Percentiles rank a stretch among this genome's conserved stretches.
These are phyloP conservation scores for Termitomyces sp. DNA, from an alignment of 768 basidiomycete species.

Conservation along the genomic window DNA sequence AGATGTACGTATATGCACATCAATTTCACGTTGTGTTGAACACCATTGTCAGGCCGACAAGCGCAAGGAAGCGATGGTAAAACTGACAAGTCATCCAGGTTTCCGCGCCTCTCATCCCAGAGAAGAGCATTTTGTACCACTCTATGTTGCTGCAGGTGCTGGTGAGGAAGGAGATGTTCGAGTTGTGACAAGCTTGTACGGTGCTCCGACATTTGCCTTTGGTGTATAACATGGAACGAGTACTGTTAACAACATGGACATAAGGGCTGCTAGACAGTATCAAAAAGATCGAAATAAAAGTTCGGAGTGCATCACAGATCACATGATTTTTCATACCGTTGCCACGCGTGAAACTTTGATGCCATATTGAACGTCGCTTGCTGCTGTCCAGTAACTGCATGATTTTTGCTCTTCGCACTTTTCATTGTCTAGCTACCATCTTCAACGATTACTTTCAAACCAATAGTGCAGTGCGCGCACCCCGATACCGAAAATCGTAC, in stretches of 20 bases:
- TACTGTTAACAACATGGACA: neutral
- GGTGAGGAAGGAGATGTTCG: slow-evolving; percentile 48
- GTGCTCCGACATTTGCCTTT: slow-evolving; percentile 62
- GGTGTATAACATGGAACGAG: slow-evolving; percentile 30
- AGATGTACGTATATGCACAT: slow-evolving; percentile 29
- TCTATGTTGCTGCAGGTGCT: slow-evolving; percentile 74
- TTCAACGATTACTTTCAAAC: slow-evolving; percentile 6
- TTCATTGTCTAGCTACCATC: neutral
- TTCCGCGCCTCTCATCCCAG: slow-evolving; percentile 70
- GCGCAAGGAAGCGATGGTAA: slow-evolving; percentile 50
- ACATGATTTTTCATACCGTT: slow-evolving; percentile 8
- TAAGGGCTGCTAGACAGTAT: neutral
- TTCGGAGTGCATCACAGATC: neutral
- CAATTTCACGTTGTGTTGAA: neutral
- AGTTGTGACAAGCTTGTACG: slow-evolving; percentile 48
- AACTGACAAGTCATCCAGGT: slow-evolving; percentile 48
- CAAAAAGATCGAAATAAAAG: neutral
- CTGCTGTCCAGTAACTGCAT: slow-evolving; percentile 10
- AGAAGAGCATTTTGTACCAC: slow-evolving; percentile 76
- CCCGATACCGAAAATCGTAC: neutral
- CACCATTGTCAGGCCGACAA: slow-evolving; percentile 32
- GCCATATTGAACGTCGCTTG: slow-evolving; percentile 7
- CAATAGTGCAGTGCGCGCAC: slow-evolving; percentile 13
- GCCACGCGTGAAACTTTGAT: slow-evolving; percentile 12
- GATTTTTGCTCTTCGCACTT: slow-evolving; percentile 5